phyloP scores from a whole-genome alignment of 1,284 basidiomycete species.

The Leccinum variabile region DNA sequence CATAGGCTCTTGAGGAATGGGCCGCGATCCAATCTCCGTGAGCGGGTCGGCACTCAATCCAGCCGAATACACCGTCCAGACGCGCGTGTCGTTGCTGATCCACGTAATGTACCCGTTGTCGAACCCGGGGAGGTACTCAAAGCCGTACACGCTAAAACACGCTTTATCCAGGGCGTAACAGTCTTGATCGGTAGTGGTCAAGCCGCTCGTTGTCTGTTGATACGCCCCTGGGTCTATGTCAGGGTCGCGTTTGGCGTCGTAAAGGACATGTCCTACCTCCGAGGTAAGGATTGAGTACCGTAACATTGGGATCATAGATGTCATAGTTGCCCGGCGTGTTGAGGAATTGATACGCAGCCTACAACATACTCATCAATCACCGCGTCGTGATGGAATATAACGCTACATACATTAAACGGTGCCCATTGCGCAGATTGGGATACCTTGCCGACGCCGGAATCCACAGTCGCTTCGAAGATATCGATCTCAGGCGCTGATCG shows the following conservation, averaged over 20 bases:
- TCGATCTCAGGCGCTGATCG: constrained; percentile 82
- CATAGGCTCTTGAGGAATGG: constrained; percentile 56
- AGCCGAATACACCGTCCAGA: constrained; percentile 47
- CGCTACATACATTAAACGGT: constrained; percentile 32
- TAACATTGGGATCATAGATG: constrained; percentile 31
- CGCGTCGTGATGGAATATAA: neutral
- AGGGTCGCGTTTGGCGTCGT: constrained; percentile 1
- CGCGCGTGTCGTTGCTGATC: constrained; percentile 41
- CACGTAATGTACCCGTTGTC: constrained; percentile 52
- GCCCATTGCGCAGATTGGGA: constrained; percentile 40
- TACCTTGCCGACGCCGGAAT: constrained; percentile 33
- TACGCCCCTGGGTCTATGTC: constrained; percentile 26
- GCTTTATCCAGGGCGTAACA: constrained; percentile 32
- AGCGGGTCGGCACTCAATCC: constrained; percentile 41
- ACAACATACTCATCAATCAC: constrained; percentile 10
- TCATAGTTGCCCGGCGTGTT: constrained; percentile 30
- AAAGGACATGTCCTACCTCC: constrained; percentile 26
- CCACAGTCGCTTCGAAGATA: constrained; percentile 36
- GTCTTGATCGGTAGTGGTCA: constrained; percentile 31
- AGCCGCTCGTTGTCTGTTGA: constrained; percentile 37
- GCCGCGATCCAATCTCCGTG: constrained; percentile 47
- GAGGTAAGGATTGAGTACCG: constrained; percentile 31
- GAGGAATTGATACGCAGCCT: constrained; percentile 34
- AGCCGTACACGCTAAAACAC: constrained; percentile 37
- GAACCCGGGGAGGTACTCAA: constrained; percentile 38